phyloP scores from a whole-genome alignment of 257 asterid genomes.

The Salvia miltiorrhiza region DNA sequence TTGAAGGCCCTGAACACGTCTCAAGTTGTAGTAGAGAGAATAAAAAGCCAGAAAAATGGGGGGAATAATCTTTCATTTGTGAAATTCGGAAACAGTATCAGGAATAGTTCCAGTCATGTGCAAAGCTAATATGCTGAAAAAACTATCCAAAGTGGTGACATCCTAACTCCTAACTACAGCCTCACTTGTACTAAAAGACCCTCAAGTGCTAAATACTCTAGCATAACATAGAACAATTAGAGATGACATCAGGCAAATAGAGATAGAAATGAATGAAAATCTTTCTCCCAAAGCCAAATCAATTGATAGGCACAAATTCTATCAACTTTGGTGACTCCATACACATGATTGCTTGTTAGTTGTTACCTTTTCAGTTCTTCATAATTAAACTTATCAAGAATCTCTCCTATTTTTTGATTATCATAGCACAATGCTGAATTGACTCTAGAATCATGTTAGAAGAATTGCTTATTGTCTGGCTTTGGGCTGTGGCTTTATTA shows the following conservation, averaged over 20 bases:
- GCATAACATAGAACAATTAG: neutral
- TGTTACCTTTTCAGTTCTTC: neutral
- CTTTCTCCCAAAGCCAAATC: neutral
- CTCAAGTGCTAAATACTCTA: neutral
- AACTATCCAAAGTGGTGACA: neutral
- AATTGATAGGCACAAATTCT: neutral
- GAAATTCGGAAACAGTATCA: neutral
- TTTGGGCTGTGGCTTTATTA: neutral
- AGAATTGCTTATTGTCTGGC: neutral
- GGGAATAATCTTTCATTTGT: neutral
- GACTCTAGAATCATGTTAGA: neutral
- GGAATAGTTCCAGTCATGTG: neutral
- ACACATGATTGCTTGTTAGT: neutral
- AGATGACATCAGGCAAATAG: neutral
- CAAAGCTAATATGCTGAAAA: neutral
- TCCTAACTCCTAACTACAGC: neutral
- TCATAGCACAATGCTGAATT: neutral
- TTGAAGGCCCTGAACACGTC: neutral
- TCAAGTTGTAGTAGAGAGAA: neutral
- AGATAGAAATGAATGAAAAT: neutral
- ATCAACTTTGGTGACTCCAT: neutral
- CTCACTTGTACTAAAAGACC: neutral
- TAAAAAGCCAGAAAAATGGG: neutral
- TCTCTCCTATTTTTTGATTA: neutral
- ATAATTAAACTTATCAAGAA: neutral